Conservation (phyloP, 2,329 filamentous ascomycete genomes). For the Hypoxylon sp. region DNA sequence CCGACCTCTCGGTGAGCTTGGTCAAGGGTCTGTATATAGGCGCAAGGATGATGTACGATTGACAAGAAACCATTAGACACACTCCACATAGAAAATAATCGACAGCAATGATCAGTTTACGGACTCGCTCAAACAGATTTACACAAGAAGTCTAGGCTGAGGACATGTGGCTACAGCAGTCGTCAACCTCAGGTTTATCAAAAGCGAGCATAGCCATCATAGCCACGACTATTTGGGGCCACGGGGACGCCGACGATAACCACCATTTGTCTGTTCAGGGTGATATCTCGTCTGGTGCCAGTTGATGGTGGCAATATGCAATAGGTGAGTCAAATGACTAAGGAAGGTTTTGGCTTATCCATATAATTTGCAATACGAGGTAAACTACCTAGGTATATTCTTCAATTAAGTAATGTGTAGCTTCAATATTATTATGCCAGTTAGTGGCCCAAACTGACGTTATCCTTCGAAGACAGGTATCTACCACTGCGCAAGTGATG, state of each 20-base stretch:
- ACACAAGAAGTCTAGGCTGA: not conserved
- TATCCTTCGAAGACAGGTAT: no score
- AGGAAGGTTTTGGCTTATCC: not conserved
- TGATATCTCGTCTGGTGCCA: not conserved
- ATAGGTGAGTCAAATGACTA: not conserved
- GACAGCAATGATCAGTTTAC: conserved; percentile 2
- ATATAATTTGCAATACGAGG: not conserved
- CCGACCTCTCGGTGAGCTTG: not conserved
- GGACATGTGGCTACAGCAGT: not conserved
- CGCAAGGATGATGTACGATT: conserved; percentile 29
- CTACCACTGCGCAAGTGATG: no score
- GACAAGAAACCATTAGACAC: conserved; percentile 32
- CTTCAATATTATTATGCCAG: not conserved
- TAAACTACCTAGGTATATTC: not conserved
- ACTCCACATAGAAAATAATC: conserved; percentile 42
- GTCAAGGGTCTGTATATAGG: conserved; percentile 27
- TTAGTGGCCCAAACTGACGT: no score
- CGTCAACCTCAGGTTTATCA: not conserved
- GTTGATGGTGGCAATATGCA: not conserved
- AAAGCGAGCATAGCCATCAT: not conserved
- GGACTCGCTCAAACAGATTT: not conserved
- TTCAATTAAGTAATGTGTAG: not conserved
- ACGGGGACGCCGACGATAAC: conserved; percentile 5
- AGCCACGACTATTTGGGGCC: not conserved
- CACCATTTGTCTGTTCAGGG: not conserved